Evolutionary conservation across 108 stramenopile genomes (phyloP), one percentile per base, ranked within the genome.

Genomic region (Skeletonema grethae): DNA sequence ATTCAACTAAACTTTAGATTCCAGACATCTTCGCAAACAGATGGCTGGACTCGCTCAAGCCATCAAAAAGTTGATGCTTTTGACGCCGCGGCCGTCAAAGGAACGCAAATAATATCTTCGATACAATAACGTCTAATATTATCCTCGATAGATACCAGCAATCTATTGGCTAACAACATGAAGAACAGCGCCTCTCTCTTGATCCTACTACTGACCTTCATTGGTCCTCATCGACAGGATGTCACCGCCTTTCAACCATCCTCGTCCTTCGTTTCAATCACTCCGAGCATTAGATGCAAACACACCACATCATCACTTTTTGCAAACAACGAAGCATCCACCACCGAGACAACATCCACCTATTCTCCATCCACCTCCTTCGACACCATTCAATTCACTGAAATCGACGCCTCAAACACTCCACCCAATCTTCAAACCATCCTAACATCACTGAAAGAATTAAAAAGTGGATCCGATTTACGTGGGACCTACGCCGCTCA

Each of bases 381-480:
- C 16, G 50, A 53, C 20, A 22, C 7, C 50, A 8, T 53, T 24
- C 50, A 22, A 53, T 22, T 63, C 8, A 63, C 82, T 28, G 90
- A 91, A 20, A 77, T 80, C 53, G 85, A 87, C 60, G 70, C 85
- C 28, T 58, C 70, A 39, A 92, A 92, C 72, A 85, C 79, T 1
- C 91, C 91, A 10, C 91, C 91, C 20, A 85, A 82, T 32, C 77
- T 93, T 7, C 74, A 75, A 29, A 60, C 66, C 9, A 69, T 93
- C 16, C 25, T 75, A 0, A 57, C 76, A 7, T 82, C 78, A 7
- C 48, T 93, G 0, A 41, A 67, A 7, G 65, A 79, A 25, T 67
- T 93, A 4, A 81, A 84, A 31, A 83, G 81, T n/a, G 88, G 88
- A 20, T 80, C 79, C 5, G 92, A 93, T 65, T 69, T 93, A 65